Conservation (phyloP, 345 rosid species). For the Ceriops tagal region DNA sequence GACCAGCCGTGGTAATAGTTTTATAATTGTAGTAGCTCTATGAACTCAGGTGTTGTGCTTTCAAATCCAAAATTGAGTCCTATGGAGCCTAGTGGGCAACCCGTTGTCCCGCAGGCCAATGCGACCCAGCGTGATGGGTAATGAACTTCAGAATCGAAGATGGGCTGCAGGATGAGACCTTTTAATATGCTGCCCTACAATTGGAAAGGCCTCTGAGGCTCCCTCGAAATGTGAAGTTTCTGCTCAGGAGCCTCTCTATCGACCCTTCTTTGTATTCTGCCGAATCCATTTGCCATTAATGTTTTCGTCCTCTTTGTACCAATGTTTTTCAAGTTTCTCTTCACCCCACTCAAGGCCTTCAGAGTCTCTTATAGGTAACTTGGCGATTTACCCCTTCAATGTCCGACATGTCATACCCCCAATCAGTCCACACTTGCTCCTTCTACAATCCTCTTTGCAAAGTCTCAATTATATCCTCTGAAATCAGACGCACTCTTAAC, state of each 20-base stretch:
- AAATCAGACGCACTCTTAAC: constrained; percentile 58
- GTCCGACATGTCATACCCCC: constrained; percentile 59
- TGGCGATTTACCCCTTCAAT: constrained; percentile 21
- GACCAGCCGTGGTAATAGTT: too few species aligned
- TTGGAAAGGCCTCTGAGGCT: too few species aligned
- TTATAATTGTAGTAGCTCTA: too few species aligned
- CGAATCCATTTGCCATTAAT: constrained; percentile 86
- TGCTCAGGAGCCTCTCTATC: constrained; percentile 36
- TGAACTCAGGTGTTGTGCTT: too few species aligned
- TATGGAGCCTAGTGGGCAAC: too few species aligned
- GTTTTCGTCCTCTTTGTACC: constrained; percentile 69
- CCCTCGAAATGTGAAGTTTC: constrained; percentile 69
- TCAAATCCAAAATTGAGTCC: too few species aligned
- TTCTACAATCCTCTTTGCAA: constrained; percentile 72
- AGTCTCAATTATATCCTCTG: constrained; percentile 65
- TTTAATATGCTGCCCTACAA: too few species aligned
- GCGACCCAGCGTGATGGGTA: too few species aligned
- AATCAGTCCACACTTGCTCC: constrained; percentile 66
- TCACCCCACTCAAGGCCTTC: constrained; percentile 38
- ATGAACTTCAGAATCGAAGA: too few species aligned
- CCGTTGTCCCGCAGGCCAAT: too few species aligned
- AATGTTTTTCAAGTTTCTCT: constrained; percentile 32
- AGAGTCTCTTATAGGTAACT: constrained; percentile 37
- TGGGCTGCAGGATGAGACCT: too few species aligned
- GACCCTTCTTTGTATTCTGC: constrained; percentile 56